Conservation (phyloP, 73 alveolate species). For the Paramecium pentaurelia region DNA sequence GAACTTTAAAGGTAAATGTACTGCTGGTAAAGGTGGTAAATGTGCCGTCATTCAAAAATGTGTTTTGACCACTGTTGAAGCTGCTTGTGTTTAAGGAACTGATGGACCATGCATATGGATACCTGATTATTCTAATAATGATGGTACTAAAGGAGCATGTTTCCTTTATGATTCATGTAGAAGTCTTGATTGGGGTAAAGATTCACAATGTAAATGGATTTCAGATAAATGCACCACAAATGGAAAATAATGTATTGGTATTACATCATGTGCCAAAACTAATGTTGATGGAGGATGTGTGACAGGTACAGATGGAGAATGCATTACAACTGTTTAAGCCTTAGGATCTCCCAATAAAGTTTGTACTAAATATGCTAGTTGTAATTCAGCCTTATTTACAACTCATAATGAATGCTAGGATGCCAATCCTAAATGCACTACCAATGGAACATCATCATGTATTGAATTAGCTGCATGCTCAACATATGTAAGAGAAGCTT, state of each 20-base stretch:
- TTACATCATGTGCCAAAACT: slow-evolving; percentile 10
- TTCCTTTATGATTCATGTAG: not conserved
- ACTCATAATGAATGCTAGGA: not conserved
- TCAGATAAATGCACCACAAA: not conserved
- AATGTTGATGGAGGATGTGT: not conserved
- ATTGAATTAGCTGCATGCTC: not conserved
- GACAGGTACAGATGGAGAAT: not conserved
- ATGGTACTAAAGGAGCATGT: not conserved
- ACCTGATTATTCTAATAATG: not conserved
- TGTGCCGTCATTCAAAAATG: not conserved
- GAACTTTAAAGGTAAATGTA: not conserved
- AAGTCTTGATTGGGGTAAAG: not conserved
- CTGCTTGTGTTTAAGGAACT: slow-evolving; percentile 6
- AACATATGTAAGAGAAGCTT: not conserved
- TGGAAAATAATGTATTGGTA: not conserved
- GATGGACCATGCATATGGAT: slow-evolving; percentile 34
- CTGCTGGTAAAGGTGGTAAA: not conserved
- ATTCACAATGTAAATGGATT: not conserved
- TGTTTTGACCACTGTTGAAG: not conserved
- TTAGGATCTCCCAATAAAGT: not conserved
- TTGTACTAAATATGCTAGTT: not conserved
- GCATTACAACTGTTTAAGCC: not conserved
- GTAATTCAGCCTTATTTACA: not conserved
- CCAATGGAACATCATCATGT: not conserved
- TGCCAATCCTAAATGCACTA: not conserved